These are phyloP conservation scores for Brachypodium distachyon DNA, from an alignment of 202 grass and related monocot species.

Conservation along the genomic window DNA sequence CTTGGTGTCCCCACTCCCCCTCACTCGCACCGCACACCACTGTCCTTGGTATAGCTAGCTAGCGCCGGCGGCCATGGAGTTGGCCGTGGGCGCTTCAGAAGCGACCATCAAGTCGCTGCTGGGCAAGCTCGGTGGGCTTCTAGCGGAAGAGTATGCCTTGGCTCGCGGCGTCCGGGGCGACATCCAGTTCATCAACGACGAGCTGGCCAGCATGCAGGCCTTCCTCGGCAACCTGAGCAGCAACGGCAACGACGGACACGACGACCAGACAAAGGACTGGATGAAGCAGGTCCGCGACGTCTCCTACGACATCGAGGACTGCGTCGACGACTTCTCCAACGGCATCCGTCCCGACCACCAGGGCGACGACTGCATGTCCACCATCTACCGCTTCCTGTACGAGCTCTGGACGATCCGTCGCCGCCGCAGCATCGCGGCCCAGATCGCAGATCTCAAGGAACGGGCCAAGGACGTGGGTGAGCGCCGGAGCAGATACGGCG, in stretches of 20 bases:
- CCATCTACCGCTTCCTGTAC: not conserved
- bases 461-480: not conserved
- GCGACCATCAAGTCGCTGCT: too few species aligned
- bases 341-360: not conserved
- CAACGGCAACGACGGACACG: not conserved
- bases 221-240: not conserved
- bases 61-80: too few species aligned
- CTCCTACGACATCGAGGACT: conserved; percentile 7
- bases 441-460: not conserved
- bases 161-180: not conserved
- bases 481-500: not conserved
- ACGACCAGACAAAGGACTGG: conserved; percentile 6
- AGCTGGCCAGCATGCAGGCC: not conserved
- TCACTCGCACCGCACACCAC: too few species aligned
- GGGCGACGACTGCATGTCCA: not conserved
- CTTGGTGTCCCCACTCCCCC: too few species aligned
- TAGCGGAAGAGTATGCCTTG: not conserved
- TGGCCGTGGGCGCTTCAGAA: too few species aligned
- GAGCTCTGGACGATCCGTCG: not conserved
- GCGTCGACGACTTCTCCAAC: not conserved
- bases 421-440: not conserved
- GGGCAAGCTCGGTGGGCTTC: too few species aligned
- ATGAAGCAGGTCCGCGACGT: conserved; percentile 19
- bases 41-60: too few species aligned
- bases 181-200: conserved; percentile 9